Conservation (phyloP, 495 filamentous ascomycete genomes). For the Trypethelium eluteriae region DNA sequence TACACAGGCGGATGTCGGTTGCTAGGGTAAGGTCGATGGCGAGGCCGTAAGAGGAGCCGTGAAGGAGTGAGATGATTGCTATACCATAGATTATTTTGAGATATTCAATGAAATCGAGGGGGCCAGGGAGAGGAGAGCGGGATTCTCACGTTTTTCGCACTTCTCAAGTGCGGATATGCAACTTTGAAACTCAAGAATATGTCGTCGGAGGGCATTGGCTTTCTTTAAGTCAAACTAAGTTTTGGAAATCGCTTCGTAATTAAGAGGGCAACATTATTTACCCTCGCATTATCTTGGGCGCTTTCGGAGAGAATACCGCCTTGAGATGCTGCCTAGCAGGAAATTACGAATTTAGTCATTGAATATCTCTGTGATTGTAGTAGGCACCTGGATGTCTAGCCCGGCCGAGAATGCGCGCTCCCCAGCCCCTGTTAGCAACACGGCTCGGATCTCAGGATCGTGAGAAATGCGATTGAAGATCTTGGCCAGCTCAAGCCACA, state of each 20-base stretch:
- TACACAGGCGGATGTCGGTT: constrained; percentile 70
- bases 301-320: constrained; percentile 16
- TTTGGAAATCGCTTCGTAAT: background rate
- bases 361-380: constrained; percentile 5
- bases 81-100: background rate
- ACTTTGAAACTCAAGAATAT: constrained; percentile 70
- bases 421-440: constrained; percentile 78
- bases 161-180: constrained; percentile 68
- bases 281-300: constrained; percentile 9
- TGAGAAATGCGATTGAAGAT: constrained; percentile 69
- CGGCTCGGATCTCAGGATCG: constrained; percentile 63
- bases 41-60: constrained; percentile 73
- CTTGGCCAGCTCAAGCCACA: constrained; percentile 76
- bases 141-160: constrained; percentile 71
- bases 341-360: background rate
- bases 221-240: constrained; percentile 55
- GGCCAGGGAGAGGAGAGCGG: constrained; percentile 5
- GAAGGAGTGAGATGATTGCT: constrained; percentile 74
- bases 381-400: constrained; percentile 66
- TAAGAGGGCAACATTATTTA: background rate
- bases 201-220: constrained; percentile 55
- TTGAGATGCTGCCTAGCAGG: constrained; percentile 26
- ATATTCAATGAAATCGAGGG: constrained; percentile 21
- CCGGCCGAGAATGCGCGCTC: constrained; percentile 78
- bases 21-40: constrained; percentile 76